A percentile compares a stretch with the other conserved stretches of the same genome.
These are phyloP conservation scores for Aspergillus ruber DNA, from an alignment of 2,329 filamentous ascomycete genomes.

Conservation along the genomic window DNA sequence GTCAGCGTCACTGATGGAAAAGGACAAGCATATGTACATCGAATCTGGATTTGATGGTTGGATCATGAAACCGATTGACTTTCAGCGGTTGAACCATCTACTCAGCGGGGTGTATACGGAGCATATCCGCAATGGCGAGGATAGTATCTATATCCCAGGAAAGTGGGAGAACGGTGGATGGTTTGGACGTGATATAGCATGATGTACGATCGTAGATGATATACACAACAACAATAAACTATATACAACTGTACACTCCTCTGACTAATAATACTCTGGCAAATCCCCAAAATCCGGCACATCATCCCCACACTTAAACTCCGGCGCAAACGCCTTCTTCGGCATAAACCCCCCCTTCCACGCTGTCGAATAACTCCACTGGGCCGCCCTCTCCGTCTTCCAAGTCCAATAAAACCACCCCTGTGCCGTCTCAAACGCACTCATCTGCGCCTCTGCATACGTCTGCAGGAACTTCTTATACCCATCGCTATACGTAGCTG, in stretches of 20 bases:
- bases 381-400: conserved; percentile 76
- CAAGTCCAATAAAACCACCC: conserved; percentile 99
- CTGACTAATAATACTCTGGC: conserved; percentile 36
- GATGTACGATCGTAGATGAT: conserved; percentile 6
- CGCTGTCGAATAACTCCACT: conserved; percentile 64
- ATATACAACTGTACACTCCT: conserved; percentile 5
- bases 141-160: conserved; percentile 61
- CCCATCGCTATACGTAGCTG: conserved; percentile 56
- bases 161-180: conserved; percentile 83
- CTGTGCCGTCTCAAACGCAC: conserved; percentile 84
- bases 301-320: conserved; percentile 58
- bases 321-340: conserved; percentile 60
- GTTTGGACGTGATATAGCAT: conserved; percentile 50
- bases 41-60: conserved; percentile 82
- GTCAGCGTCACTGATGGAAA: conserved; percentile 44
- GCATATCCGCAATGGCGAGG: conserved; percentile 45
- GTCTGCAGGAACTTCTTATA: conserved; percentile 84
- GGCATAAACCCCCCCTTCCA: conserved; percentile 80
- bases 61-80: conserved; percentile 84
- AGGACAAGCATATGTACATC: conserved; percentile 61
- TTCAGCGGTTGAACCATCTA: conserved; percentile 63
- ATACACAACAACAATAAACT: conserved; percentile 5
- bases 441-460: conserved; percentile 96
- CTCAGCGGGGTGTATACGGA: conserved; percentile 63
- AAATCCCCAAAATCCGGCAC: conserved; percentile 42